Conservation (phyloP, 108 stramenopile genomes). For the Cyclotella kingstonii region DNA sequence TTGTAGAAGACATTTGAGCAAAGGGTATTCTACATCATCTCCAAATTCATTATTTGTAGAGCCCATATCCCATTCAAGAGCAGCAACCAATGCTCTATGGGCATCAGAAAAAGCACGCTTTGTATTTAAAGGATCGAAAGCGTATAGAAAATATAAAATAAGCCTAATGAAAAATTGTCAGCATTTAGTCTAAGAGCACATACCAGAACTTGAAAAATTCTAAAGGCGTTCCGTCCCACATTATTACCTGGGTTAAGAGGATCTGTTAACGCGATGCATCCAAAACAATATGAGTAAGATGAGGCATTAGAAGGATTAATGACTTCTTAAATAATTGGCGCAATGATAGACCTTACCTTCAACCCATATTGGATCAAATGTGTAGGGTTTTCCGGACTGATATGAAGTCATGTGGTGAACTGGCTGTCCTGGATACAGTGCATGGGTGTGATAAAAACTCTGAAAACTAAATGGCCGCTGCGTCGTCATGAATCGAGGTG, state of each 20-base stretch:
- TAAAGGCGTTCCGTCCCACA: slow-evolving; percentile 92
- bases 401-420: slow-evolving; percentile 1
- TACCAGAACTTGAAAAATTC: slow-evolving; percentile 77
- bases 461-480: slow-evolving; percentile 30
- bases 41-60: slow-evolving; percentile 49
- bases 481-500: slow-evolving; percentile 30
- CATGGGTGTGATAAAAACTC: slow-evolving; percentile 13
- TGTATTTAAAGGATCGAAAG: not conserved
- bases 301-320: no score
- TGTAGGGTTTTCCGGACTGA: slow-evolving; percentile 55
- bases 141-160: not conserved
- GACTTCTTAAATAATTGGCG: no score
- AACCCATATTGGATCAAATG: slow-evolving; percentile 91
- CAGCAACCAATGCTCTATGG: slow-evolving; percentile 77
- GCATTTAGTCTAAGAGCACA: not conserved
- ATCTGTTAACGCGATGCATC: slow-evolving; percentile 36
- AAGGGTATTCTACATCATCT: slow-evolving; percentile 64
- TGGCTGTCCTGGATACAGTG: slow-evolving; percentile 1
- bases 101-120: slow-evolving; percentile 85
- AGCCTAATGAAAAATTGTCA: not conserved
- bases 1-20: slow-evolving; percentile 80
- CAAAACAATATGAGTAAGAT: not conserved
- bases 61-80: slow-evolving; percentile 81
- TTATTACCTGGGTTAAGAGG: slow-evolving; percentile 87
- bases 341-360: slow-evolving; percentile 41